These are phyloP conservation scores for Lactarius indigo DNA, from an alignment of 768 basidiomycete genomes.

Conservation along the genomic window DNA sequence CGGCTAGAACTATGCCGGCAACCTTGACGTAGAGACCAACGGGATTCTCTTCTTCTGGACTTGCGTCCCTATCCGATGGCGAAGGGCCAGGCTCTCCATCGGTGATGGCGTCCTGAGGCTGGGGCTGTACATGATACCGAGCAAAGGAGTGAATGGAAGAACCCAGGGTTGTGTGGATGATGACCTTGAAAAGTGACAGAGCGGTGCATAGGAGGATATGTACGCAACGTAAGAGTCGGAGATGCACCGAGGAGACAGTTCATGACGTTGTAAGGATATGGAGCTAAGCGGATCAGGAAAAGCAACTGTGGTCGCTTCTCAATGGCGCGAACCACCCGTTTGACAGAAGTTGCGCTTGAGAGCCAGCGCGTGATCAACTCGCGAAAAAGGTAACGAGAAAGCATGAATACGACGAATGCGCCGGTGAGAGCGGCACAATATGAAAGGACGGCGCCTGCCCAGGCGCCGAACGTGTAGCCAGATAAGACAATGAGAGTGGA, in stretches of 20 bases:
- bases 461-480: slow-evolving; percentile 86
- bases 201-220: slow-evolving; percentile 79
- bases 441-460: slow-evolving; percentile 80
- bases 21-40: slow-evolving; percentile 62
- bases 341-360: slow-evolving; percentile 63
- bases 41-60: slow-evolving; percentile 41
- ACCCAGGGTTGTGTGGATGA: slow-evolving; percentile 87
- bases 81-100: slow-evolving; percentile 24
- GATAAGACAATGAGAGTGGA: slow-evolving; percentile 90
- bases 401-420: slow-evolving; percentile 76
- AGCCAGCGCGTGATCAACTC: slow-evolving; percentile 71
- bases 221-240: slow-evolving; percentile 73
- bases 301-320: slow-evolving; percentile 84
- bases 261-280: slow-evolving; percentile 92
- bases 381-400: slow-evolving; percentile 73
- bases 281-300: slow-evolving; percentile 89
- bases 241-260: slow-evolving; percentile 89
- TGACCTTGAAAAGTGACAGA: slow-evolving; percentile 83
- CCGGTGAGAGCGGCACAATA: slow-evolving; percentile 84
- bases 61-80: slow-evolving; percentile 8
- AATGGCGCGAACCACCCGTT: slow-evolving; percentile 80
- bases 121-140: slow-evolving; percentile 45
- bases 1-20: slow-evolving; percentile 63
- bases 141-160: slow-evolving; percentile 82
- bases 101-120: slow-evolving; percentile 26